Percentiles rank a stretch among this genome's conserved stretches.
These are phyloP conservation scores for Kodamaea sp. DNA, from an alignment of 1,139 yeast genomes.

Conservation along the genomic window DNA sequence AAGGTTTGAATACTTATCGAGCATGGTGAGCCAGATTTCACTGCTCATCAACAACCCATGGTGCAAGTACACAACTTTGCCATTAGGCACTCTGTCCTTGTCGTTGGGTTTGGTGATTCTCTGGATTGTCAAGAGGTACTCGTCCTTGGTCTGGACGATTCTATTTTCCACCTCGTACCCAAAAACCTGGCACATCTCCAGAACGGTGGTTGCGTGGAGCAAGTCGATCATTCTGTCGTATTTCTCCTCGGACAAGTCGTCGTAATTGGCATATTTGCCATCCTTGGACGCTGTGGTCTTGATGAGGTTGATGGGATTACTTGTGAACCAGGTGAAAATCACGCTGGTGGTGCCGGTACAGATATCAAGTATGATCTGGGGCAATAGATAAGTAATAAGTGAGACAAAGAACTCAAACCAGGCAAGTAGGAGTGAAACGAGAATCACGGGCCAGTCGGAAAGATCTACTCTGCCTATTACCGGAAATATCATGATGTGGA, in stretches of 20 bases:
- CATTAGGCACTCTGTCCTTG: conserved; percentile 19
- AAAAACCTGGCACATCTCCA: conserved; percentile 37
- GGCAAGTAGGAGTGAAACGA: conserved; percentile 37
- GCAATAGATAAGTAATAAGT: conserved; percentile 35
- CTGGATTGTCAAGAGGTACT: conserved; percentile 40
- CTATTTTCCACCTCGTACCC: conserved; percentile 44
- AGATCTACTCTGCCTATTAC: conserved; percentile 35
- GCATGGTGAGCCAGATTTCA: conserved; percentile 83
- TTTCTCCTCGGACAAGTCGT: conserved; percentile 19
- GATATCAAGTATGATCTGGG: conserved; percentile 29
- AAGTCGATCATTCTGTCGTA: conserved; percentile 34
- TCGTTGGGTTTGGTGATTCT: conserved; percentile 19
- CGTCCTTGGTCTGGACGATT: conserved; percentile 41
- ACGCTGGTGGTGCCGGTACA: conserved; percentile 31
- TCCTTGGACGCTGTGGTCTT: conserved; percentile 9
- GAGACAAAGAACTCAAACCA: conserved; percentile 43
- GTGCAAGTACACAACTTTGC: conserved; percentile 72
- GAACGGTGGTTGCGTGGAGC: conserved; percentile 33
- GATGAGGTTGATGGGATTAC: conserved; percentile 28
- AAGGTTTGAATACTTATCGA: conserved; percentile 60
- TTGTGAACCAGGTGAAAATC: conserved; percentile 27
- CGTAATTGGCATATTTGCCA: conserved; percentile 10
- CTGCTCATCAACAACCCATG: conserved; percentile 92
- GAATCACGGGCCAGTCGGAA: conserved; percentile 39
- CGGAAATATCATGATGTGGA: conserved; percentile 39